phyloP scores from a whole-genome alignment of 129 eudicot species.

The Centaurea solstitialis region DNA sequence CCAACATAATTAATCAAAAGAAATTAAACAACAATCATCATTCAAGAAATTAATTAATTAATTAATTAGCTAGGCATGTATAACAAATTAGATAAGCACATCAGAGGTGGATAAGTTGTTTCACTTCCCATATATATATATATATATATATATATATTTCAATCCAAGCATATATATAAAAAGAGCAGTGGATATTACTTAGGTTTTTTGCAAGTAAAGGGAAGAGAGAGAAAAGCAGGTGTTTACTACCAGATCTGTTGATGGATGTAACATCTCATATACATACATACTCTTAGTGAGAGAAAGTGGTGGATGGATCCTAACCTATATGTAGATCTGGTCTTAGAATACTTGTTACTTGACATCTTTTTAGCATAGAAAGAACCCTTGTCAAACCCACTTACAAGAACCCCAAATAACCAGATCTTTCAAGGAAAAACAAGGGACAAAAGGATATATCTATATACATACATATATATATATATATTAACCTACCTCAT shows the following conservation, averaged over 20 bases:
- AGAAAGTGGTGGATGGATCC: slow-evolving; percentile 21
- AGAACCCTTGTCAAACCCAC: no score
- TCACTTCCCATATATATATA: slow-evolving; percentile 1
- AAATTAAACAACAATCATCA: slow-evolving; percentile 31
- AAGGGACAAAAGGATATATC: slow-evolving; percentile 13
- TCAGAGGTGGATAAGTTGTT: slow-evolving; percentile 10
- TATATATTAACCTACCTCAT: slow-evolving; percentile 52
- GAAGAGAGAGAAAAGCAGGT: slow-evolving; percentile 43
- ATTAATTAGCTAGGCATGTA: background rate
- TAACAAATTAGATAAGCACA: slow-evolving; percentile 18
- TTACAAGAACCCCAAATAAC: slow-evolving; percentile 23
- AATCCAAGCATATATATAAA: background rate
- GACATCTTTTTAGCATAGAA: slow-evolving; percentile 59
- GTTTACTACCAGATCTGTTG: slow-evolving; percentile 66
- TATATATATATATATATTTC: no score
- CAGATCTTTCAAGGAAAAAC: slow-evolving; percentile 31
- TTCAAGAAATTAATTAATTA: background rate
- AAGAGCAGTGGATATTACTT: background rate
- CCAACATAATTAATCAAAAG: no score
- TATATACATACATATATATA: no score
- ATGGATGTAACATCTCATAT: slow-evolving; percentile 66
- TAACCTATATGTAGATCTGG: slow-evolving; percentile 73
- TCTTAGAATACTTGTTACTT: slow-evolving; percentile 45
- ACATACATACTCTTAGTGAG: slow-evolving; percentile 30
- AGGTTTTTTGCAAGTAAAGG: slow-evolving; percentile 56